phyloP scores from a whole-genome alignment of 495 filamentous ascomycete genomes.

The Lasiosphaeriaceae sp. region DNA sequence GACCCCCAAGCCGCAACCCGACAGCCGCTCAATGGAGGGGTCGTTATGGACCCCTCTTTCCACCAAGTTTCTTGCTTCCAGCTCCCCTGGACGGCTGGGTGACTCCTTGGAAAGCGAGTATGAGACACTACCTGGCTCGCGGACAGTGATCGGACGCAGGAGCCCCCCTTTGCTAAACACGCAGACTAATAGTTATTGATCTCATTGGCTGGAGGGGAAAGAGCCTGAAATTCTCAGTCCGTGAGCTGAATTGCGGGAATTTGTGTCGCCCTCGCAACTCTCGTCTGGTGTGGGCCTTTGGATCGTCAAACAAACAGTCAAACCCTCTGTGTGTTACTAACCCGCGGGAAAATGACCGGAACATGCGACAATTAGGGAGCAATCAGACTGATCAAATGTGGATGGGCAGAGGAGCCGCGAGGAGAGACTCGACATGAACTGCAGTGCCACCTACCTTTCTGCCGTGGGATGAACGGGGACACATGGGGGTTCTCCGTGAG shows the following conservation, averaged over 20 bases:
- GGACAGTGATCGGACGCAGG: neutral
- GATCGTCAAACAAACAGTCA: neutral
- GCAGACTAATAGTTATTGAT: neutral
- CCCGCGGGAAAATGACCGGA: neutral
- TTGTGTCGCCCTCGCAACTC: neutral
- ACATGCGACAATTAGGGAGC: too few relatives aligned
- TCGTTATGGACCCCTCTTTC: neutral
- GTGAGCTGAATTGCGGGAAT: neutral
- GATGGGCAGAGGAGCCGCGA: too few relatives aligned
- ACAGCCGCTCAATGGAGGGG: slow-evolving; percentile 8
- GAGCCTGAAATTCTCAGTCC: neutral
- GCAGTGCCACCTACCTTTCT: neutral
- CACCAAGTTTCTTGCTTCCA: neutral
- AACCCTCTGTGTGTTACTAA: neutral
- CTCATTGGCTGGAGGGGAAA: neutral
- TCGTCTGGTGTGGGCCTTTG: neutral
- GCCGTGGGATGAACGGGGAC: neutral
- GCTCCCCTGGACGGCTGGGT: neutral
- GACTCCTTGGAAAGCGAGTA: neutral
- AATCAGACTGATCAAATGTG: too few relatives aligned
- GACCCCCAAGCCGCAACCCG: neutral
- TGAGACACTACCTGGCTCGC: neutral
- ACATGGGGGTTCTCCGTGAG: neutral
- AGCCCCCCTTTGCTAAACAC: neutral
- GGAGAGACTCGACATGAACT: neutral